Evolutionary conservation across 208 protist species (phyloP), one percentile per base, ranked within the genome.

Genomic region (Lotmaria passim): DNA sequence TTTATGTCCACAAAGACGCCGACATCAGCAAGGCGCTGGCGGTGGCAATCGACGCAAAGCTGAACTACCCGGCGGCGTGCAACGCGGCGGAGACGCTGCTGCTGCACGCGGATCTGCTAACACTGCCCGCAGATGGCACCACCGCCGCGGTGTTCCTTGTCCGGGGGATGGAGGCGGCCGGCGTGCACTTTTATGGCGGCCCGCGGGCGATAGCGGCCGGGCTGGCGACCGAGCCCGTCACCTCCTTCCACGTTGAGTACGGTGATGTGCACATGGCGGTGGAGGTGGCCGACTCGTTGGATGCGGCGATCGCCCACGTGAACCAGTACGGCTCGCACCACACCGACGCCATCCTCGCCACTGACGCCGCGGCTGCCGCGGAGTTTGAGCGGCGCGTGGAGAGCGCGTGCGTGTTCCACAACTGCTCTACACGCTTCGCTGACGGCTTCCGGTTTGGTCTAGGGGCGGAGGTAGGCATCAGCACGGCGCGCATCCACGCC

Each of bases 21-120:
- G 87, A 95, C 63, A 39, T 93, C 19, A 63, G 55, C 23, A 87
- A 79, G 59, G 87, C 88, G 43, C 69, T 70, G 28, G 64, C 71
- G 24, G 75, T 98, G 51, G 66, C 85, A 10, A 75, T 88, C 48
- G 96, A 98, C 69, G 69, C 93, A 2, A 98, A 98, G 82, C 89
- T 91, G n/a, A 85, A 97, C 57, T 98, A 98, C 80, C 94, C 95
- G 19, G 84, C 94, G 17, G 97, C 96, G 14, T 98, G 97, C 85
- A 98, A 98, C 77, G 82, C 94, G 24, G 73, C 85, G 5, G 97
- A 98, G 73, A 98, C 95, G 30, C 69, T 98, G 36, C 87, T 98
- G 24, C 68, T 98, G 21, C 86, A 98, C 75, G 59, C 47, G 6
- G 61, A 31, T 10, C 41, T 85, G 46, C 71, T 78, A 0, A 56